phyloP scores from a whole-genome alignment of 2,329 filamentous ascomycete species.

The Aspergillus sp. region DNA sequence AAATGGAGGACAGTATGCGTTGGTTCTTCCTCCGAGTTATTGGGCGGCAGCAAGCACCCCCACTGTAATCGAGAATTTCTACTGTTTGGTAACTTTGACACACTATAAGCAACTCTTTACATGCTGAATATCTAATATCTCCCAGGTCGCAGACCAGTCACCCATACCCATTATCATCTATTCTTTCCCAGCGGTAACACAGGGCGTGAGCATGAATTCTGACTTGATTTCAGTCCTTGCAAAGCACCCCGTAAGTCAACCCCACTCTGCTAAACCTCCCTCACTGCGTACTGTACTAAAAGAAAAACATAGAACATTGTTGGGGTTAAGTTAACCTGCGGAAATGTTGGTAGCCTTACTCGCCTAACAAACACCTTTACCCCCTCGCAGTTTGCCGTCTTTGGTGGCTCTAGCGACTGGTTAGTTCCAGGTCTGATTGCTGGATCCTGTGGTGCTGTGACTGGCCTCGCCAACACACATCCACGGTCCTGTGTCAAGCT shows the following conservation, averaged over 20 bases:
- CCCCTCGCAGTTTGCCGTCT: conserved; percentile 68
- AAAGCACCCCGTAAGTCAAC: conserved; percentile 12
- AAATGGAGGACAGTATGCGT: conserved; percentile 67
- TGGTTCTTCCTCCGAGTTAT: conserved; percentile 70
- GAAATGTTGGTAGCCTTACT: conserved; percentile 64
- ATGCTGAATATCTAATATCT: neutral
- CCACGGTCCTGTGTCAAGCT: conserved; percentile 56
- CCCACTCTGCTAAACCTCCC: too few species aligned
- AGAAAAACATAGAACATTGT: conserved; percentile 55
- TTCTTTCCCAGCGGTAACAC: conserved; percentile 63
- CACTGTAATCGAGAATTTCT: conserved; percentile 58
- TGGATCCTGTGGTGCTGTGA: conserved; percentile 70
- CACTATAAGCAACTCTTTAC: neutral
- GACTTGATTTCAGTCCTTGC: conserved; percentile 56
- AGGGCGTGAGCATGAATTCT: conserved; percentile 58
- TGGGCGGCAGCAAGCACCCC: conserved; percentile 63
- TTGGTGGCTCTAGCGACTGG: conserved; percentile 73
- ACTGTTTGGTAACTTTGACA: conserved; percentile 48
- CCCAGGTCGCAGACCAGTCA: neutral
- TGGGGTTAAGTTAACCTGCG: conserved; percentile 64
- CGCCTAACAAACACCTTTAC: conserved; percentile 56
- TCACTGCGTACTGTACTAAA: too few species aligned
- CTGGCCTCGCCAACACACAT: conserved; percentile 69
- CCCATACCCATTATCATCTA: conserved; percentile 54
- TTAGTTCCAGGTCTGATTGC: conserved; percentile 68